Evolutionary conservation across 1,284 basidiomycete species (phyloP).

Genomic region (Ganoderma leucocontextum): DNA sequence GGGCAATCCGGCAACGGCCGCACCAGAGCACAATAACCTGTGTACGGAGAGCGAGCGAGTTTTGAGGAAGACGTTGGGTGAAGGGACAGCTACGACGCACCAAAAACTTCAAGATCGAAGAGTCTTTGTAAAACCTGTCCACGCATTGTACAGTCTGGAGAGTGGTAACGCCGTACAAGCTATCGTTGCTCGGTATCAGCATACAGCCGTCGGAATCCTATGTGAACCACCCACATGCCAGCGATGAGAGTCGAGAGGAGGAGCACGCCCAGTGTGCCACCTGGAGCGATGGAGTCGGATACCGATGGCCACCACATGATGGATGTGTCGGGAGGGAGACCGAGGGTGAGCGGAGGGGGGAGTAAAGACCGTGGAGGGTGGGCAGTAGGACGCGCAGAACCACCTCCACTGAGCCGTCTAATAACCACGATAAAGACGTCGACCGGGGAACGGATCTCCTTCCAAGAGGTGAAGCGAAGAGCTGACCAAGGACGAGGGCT

Average conservation of each 20-base stretch:
- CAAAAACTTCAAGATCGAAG: conserved; percentile 24
- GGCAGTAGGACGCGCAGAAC: conserved; percentile 1
- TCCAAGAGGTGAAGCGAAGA: conserved; percentile 14
- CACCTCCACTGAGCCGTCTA: neutral
- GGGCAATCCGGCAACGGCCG: neutral
- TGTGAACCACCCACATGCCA: conserved; percentile 23
- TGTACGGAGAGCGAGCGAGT: neutral
- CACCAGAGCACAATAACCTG: conserved; percentile 30
- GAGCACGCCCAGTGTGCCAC: conserved; percentile 26
- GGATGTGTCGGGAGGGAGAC: neutral
- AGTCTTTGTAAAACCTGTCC: conserved; percentile 26
- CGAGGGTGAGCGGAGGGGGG: conserved; percentile 4
- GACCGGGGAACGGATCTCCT: neutral
- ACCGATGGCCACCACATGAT: conserved; percentile 29
- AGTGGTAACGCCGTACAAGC: conserved; percentile 30
- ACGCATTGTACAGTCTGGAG: conserved; percentile 30
- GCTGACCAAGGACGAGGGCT: neutral
- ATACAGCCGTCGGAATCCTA: conserved; percentile 18
- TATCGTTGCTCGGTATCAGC: conserved; percentile 13
- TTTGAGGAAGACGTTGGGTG: neutral
- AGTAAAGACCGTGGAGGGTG: conserved; percentile 8
- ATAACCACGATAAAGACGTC: conserved; percentile 10
- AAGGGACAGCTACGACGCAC: conserved; percentile 6
- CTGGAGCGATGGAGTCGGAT: conserved; percentile 22
- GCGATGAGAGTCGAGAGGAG: conserved; percentile 27